Evolutionary conservation across 2,329 filamentous ascomycete genomes (phyloP), one percentile per base, ranked within the genome.

Genomic region (Paecilomyces formosus): DNA sequence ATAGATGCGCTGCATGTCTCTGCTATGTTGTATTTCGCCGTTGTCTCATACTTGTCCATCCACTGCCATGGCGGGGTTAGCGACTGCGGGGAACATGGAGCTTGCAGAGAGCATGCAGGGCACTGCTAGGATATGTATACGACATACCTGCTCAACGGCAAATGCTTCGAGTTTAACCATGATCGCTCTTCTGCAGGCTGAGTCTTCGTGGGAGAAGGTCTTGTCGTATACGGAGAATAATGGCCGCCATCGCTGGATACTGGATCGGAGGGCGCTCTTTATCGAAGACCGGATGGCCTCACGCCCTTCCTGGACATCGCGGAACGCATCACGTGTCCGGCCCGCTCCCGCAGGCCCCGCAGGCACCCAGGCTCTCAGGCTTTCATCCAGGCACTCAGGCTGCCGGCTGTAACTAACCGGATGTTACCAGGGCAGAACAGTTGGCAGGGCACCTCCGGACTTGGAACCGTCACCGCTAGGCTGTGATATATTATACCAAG

Each of bases 121-220:
- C 31, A 35, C 31, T 18, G 24, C 8, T 31, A 22, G 21, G 52
- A 21, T n/a, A 24, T 57, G 55, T 57, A 21, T 24, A 49, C 64
- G 62, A 74, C 73, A 64, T 78, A 85, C 85, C 72, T 86, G 79
- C 75, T 95, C 90, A 8, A 94, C 88, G 13, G 72, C 74, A 58
- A 78, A 78, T 22, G 71, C 65, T 55, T 73, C 67, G 54, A 78
- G 65, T 55, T 75, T 71, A 28, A 77, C 75, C 75, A 77, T 78
- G 55, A 49, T 67, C 21, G 49, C 55, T 45, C 15, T 22, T 26
- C 28, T 45, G 15, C 22, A 22, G 4, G 11, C 50, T 3, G 21
- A 2, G 3, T 6, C 15, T 8, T 52, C 9, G 22, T 13, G 21
- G 21, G 21, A n/a, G 13, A 52, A 22, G 6, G n/a, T 45, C 39